Percentiles rank a stretch among this genome's conserved stretches.
Conservation (phyloP, 73 alveolate species). For the Paraurostyla sp. region DNA sequence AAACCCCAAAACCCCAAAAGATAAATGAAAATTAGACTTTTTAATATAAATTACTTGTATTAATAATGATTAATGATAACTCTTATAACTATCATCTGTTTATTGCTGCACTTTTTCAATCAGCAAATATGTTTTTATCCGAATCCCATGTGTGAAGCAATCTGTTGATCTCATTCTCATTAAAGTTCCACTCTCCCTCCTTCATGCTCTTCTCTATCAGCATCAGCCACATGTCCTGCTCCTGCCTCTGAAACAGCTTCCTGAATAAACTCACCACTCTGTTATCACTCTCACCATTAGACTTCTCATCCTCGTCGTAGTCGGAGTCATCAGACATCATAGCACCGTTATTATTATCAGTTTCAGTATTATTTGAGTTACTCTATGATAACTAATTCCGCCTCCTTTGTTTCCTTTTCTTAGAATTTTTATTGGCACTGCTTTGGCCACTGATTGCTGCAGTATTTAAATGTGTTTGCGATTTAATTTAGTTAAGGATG, state of each 20-base stretch:
- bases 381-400: constrained; percentile 1
- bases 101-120: too few relatives aligned
- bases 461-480: constrained; percentile 42
- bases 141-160: constrained; percentile 45
- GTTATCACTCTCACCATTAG: not conserved
- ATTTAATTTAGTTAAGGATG: constrained; percentile 58
- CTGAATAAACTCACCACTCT: constrained; percentile 42
- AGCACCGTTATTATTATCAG: not conserved
- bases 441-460: constrained; percentile 39
- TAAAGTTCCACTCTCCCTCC: constrained; percentile 32
- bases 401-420: constrained; percentile 4
- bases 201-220: constrained; percentile 46
- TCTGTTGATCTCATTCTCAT: constrained; percentile 30
- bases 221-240: constrained; percentile 43
- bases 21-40: too few relatives aligned
- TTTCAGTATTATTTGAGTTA: not conserved
- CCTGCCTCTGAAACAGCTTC: constrained; percentile 11
- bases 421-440: constrained; percentile 3
- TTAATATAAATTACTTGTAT: too few relatives aligned
- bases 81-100: too few relatives aligned
- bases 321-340: not conserved
- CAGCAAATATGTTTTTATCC: constrained; percentile 33
- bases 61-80: too few relatives aligned
- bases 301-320: not conserved
- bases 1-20: too few relatives aligned